Evolutionary conservation across 2,329 filamentous ascomycete species (phyloP), one percentile per base, ranked within the genome.

Genomic region (Colletotrichum sp.): DNA sequence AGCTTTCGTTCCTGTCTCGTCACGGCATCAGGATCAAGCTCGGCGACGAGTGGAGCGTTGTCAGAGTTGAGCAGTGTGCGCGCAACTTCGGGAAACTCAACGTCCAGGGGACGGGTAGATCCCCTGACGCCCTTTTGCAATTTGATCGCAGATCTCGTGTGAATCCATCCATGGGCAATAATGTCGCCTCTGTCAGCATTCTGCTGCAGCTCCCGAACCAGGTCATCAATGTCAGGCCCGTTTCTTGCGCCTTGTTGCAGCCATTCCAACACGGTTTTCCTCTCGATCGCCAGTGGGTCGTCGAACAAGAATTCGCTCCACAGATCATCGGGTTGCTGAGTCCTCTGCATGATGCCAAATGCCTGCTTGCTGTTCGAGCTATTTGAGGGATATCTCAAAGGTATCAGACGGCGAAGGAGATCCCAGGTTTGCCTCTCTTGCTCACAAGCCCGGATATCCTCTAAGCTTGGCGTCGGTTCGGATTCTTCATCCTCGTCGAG

Each of bases 341-440:
- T 30, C n/a, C 24, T 36, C 21, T 30, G 65, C 16, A 34, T 18
- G 24, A n/a, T 21, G 13, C 28, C 59, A 39, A 55, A 39, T n/a
- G 52, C 15, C 21, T 44, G 32, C 10, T 64, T 21, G 44, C 79
- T 77, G 18, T 24, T 36, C 18, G 62, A 15, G 4, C 36, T 62
- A 34, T 63, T 76, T 76, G 81, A 77, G 44, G 89, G 86, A 81
- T 95, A 93, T 80, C 95, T 91, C 78, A 95, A 84, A 13, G 93
- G 92, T 68, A 98, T 89, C 77, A 98, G 88, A 52, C 95, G 91
- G 65, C 92, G 90, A 75, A 99, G 87, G 32, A 99, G 88, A 81
- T 98, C 93, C 97, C 97, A 99, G 0, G 96, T 97, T 80, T 98
- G 95, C 55, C 93, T 92, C 85, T 99, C 97, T 78, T 94, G 90